These are phyloP conservation scores for Sergeia podlipaevii DNA, from an alignment of 208 protist species.

Conservation along the genomic window DNA sequence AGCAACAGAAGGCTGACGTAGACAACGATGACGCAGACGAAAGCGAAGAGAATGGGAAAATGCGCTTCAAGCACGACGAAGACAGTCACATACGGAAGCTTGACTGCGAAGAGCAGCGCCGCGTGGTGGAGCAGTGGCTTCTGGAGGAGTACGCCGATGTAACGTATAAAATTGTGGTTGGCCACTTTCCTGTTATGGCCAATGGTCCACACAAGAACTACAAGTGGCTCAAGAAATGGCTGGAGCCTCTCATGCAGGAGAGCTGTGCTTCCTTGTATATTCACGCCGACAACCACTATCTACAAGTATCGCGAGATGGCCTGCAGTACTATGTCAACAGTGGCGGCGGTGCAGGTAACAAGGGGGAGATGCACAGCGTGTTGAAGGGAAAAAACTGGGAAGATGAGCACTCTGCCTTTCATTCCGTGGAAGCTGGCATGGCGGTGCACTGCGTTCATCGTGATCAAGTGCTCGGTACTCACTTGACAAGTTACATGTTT, in stretches of 20 bases:
- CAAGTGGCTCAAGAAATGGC: slow-evolving; percentile 21
- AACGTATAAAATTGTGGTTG: slow-evolving; percentile 34
- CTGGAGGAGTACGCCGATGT: slow-evolving; percentile 8
- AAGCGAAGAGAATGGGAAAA: neutral
- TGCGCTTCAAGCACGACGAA: neutral
- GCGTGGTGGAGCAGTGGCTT: slow-evolving; percentile 24
- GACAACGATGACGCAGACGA: neutral
- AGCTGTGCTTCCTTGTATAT: slow-evolving; percentile 30
- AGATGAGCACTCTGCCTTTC: slow-evolving; percentile 15
- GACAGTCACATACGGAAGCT: slow-evolving; percentile 6
- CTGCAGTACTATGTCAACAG: slow-evolving; percentile 35
- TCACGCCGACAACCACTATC: slow-evolving; percentile 48
- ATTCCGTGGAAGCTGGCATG: slow-evolving; percentile 9
- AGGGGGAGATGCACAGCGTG: slow-evolving; percentile 9
- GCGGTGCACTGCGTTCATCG: slow-evolving; percentile 23
- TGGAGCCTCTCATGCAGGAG: slow-evolving; percentile 27
- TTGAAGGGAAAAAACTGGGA: slow-evolving; percentile 8
- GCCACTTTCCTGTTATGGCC: slow-evolving; percentile 42
- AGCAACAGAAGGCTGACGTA: no score
- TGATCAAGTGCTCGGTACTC: neutral
- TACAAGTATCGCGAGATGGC: slow-evolving; percentile 31
- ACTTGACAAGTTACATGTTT: slow-evolving; percentile 14
- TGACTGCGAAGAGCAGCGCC: slow-evolving; percentile 20
- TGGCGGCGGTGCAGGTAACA: slow-evolving; percentile 30
- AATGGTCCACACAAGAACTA: slow-evolving; percentile 37